Base-by-base conservation (phyloP, 2,329 filamentous ascomycete genomes). In the Hymenoscyphus salicellus region DNA sequence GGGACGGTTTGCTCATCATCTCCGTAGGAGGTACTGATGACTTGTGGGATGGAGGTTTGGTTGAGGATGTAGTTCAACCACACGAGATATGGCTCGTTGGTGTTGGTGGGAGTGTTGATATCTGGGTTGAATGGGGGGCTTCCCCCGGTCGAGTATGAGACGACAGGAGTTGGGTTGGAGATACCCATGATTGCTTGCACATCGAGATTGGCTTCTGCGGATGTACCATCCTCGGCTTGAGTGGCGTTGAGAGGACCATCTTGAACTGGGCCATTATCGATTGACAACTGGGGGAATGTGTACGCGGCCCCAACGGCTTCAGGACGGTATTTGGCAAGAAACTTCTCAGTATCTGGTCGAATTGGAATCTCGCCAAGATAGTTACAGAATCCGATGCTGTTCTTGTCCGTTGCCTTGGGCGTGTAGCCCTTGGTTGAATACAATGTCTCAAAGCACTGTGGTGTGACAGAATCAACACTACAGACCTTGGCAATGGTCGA, bases 21-120 rank as follows among this genome's bases (percentile, higher is more conserved):
- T 23, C 80, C 82, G 71, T 87, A 88, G 14, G 83, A 85, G 26
- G 85, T 81, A 52, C 82, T 82, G 23, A 88, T 78, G 1, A 87
- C 81, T 62, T 85, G 83, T 0, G 86, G 85, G 10, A 87, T 78
- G 73, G 72, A 83, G 85, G 75, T 71, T 57, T 83, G 79, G 0
- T 76, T 72, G 1, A 86, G 76, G 8, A 88, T 74, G 65, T 82
- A 79, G 62, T 84, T 77, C 11, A 86, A 76, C 68, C 84, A 82
- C 38, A 82, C 80, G 1, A 87, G 75, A 67, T 84, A 87, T 0
- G 85, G 85, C 72, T 88, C 85, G 71, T 87, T 71, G 3, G 60
- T 68, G 49, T 67, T 63, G 4, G 62, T 68, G 11, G 63, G 62
- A 5, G 69, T 68, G 32, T 65, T 58, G 8, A 77, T 3, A 62